phyloP scores from a whole-genome alignment of 148 eudicot genomes.

The Rhododendron griersonianum region DNA sequence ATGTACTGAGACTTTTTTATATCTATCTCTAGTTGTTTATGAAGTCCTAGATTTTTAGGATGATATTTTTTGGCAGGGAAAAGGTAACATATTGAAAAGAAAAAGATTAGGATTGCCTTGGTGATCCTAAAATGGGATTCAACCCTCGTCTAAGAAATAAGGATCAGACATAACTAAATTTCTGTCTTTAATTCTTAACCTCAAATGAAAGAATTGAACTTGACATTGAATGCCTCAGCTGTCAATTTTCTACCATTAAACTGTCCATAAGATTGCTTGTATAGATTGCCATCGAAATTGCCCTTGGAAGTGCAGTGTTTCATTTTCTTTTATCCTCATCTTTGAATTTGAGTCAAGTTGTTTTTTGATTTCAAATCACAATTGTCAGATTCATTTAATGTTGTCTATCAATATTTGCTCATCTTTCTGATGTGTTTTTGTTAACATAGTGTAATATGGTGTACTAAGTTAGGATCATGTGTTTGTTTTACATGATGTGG shows the following conservation, averaged over 20 bases:
- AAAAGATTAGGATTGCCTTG: background rate
- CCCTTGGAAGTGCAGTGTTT: background rate
- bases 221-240: background rate
- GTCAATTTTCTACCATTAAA: background rate
- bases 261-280: background rate
- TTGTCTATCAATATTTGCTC: background rate
- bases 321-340: background rate
- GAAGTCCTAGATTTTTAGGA: background rate
- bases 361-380: background rate
- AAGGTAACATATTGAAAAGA: background rate
- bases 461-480: background rate
- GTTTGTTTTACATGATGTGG: conserved; percentile 5
- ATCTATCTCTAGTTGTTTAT: background rate
- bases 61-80: background rate
- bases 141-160: background rate
- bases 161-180: background rate
- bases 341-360: background rate
- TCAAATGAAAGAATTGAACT: background rate
- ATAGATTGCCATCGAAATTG: background rate
- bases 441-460: background rate
- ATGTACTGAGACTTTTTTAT: background rate
- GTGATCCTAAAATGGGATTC: background rate
- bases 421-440: background rate
- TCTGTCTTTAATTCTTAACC: background rate
- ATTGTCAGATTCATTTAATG: background rate